Conservation (phyloP, 208 protist species). For the Crithidia sp. region DNA sequence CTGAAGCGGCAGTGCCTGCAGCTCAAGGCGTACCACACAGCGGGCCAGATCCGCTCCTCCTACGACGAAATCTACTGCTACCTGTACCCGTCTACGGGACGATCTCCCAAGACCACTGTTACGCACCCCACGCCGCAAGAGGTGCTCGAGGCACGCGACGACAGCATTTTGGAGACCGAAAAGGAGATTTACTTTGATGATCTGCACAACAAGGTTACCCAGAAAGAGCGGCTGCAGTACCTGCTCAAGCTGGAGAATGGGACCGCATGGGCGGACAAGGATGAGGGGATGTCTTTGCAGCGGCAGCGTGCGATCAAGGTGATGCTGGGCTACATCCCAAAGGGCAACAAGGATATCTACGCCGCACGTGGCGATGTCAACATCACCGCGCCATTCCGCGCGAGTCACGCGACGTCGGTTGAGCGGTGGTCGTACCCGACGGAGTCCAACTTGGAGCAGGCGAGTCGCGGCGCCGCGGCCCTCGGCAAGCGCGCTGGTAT, state of each 20-base stretch:
- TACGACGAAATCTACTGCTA: slow-evolving; percentile 90
- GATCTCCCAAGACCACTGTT: slow-evolving; percentile 83
- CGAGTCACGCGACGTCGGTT: slow-evolving; percentile 78
- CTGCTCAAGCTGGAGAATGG: slow-evolving; percentile 71
- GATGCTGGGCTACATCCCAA: slow-evolving; percentile 87
- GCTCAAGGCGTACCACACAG: slow-evolving; percentile 79
- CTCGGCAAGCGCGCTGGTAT: slow-evolving; percentile 83
- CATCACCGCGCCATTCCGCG: slow-evolving; percentile 79
- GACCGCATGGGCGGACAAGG: slow-evolving; percentile 87
- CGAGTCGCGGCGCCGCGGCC: slow-evolving; percentile 72
- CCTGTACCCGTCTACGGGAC: slow-evolving; percentile 81
- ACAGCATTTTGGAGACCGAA: slow-evolving; percentile 72
- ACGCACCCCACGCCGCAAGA: slow-evolving; percentile 66
- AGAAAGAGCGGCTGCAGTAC: slow-evolving; percentile 67
- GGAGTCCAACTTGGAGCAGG: slow-evolving; percentile 88
- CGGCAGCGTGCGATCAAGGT: slow-evolving; percentile 88
- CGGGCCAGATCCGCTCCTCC: slow-evolving; percentile 64
- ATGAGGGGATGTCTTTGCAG: slow-evolving; percentile 86
- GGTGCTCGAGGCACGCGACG: slow-evolving; percentile 62
- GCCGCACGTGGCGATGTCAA: slow-evolving; percentile 87
- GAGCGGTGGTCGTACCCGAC: slow-evolving; percentile 73
- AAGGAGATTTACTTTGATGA: slow-evolving; percentile 88
- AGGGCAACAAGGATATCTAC: slow-evolving; percentile 88
- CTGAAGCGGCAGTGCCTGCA: slow-evolving; percentile 67
- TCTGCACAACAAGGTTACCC: slow-evolving; percentile 57